Conservation (phyloP, 805 yeast species). For the Metschnikowia santaceciliae region DNA sequence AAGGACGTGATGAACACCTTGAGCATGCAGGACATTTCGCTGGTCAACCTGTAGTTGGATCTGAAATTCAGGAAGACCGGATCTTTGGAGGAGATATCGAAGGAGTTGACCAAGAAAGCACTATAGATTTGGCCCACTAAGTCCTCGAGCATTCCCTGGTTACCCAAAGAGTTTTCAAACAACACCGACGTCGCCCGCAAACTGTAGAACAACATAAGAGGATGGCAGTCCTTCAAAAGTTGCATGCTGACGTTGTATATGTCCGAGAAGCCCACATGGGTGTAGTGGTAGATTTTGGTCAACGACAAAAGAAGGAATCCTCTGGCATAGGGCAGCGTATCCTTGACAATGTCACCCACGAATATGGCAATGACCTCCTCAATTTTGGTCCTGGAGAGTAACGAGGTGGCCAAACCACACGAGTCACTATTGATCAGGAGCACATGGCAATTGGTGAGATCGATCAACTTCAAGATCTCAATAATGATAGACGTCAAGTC, state of each 20-base stretch:
- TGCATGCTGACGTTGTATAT: slow-evolving; percentile 57
- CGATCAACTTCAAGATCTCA: slow-evolving; percentile 47
- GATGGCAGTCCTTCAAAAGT: slow-evolving; percentile 76
- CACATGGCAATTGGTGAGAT: slow-evolving; percentile 36
- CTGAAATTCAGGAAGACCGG: slow-evolving; percentile 33
- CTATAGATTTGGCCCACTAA: slow-evolving; percentile 30
- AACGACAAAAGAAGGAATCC: slow-evolving; percentile 32
- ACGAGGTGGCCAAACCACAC: slow-evolving; percentile 45
- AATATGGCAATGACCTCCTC: slow-evolving; percentile 26
- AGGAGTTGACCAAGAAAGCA: slow-evolving; percentile 32
- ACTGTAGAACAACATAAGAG: slow-evolving; percentile 73
- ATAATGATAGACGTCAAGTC: slow-evolving; percentile 42
- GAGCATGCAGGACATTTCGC: slow-evolving; percentile 22
- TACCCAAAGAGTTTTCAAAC: slow-evolving; percentile 53
- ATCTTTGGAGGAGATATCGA: slow-evolving; percentile 35
- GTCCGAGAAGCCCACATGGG: slow-evolving; percentile 31
- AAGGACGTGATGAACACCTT: slow-evolving; percentile 31
- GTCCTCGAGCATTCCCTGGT: slow-evolving; percentile 39
- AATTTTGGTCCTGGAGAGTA: slow-evolving; percentile 18
- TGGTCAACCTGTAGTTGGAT: slow-evolving; percentile 29
- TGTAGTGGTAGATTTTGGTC: slow-evolving; percentile 26
- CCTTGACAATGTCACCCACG: slow-evolving; percentile 64
- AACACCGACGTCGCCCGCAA: slow-evolving; percentile 54
- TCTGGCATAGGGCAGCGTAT: slow-evolving; percentile 60
- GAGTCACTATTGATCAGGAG: slow-evolving; percentile 52